Evolutionary conservation across 2,329 filamentous ascomycete genomes (phyloP), one percentile per base, ranked within the genome.

Genomic region (Apiospora marii): DNA sequence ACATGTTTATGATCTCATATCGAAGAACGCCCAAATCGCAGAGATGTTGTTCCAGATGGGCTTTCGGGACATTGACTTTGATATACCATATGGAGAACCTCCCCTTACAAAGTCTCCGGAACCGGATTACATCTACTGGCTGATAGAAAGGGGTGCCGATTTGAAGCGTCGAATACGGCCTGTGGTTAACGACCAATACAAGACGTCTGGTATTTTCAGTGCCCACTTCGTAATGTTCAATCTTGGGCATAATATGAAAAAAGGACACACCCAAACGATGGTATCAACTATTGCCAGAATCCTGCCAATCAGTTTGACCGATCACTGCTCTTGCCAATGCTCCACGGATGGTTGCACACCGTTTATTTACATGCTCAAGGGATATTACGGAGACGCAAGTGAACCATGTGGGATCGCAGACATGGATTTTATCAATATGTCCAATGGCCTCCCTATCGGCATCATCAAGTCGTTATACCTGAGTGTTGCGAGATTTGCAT

Each of bases 331-430:
- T 3, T 71, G 61, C 19, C 19, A 41, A 27, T 71, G 70, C 46
- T 68, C 70, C 4, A 30, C 3, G 19, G 8, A 24, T 8, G 70
- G 70, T 6, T 71, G 70, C 13, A 67, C n/a, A 22, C 70, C 70
- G 3, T 68, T 71, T 27, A 27, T 71, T 5, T 71, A 48, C 5
- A 24, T 71, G 43, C n/a, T 71, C 19, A 71, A 71, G 51, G 5
- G 5, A 0, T 46, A 4, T 16, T 19, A 19, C 44, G 0, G 16
- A 1, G 13, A 16, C 13, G 2, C 2, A 6, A 1, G 3, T 1
- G 16, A 16, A 13, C 5, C 16, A 46, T 19, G 10, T 24, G 37
- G n/a, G 16, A 41, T n/a, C 7, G 49, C 30, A 22, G 3, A 14
- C 0, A 19, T 30, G 10, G 30, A 27, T 0, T 16, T 44, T 2